Percentiles rank a stretch among this genome's conserved stretches.
These are phyloP conservation scores for Psophocarpus tetragonolobus DNA, from an alignment of 306 rosid species.

Conservation along the genomic window DNA sequence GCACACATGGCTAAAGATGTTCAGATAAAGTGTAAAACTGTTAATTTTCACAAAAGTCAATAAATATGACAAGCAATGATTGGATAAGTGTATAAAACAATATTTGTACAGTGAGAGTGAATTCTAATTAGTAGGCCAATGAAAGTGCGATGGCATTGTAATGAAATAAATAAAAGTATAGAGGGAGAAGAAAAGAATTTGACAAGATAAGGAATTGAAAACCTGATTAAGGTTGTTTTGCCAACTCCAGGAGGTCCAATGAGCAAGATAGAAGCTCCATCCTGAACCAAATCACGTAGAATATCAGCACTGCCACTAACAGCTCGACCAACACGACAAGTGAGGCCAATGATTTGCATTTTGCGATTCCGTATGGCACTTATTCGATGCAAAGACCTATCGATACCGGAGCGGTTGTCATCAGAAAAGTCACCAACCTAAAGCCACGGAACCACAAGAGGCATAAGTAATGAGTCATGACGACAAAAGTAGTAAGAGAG, in stretches of 20 bases:
- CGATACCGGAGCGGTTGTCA: constrained; percentile 96
- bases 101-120: not conserved
- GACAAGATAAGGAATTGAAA: not conserved
- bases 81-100: not conserved
- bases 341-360: constrained; percentile 90
- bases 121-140: not conserved
- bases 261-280: constrained; percentile 87
- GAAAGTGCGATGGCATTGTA: no score
- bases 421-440: constrained; percentile 98
- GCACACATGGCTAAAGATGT: not conserved
- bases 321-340: constrained; percentile 97
- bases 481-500: not conserved
- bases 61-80: not conserved
- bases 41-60: not conserved
- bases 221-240: constrained; percentile 97
- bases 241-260: constrained; percentile 99
- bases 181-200: no score
- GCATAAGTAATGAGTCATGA: constrained; percentile 27
- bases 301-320: constrained; percentile 91
- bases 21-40: not conserved
- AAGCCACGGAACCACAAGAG: not conserved
- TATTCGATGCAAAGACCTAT: constrained; percentile 89
- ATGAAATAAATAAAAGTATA: no score
- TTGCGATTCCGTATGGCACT: constrained; percentile 96
- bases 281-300: constrained; percentile 76